Percentiles rank a stretch among this genome's conserved stretches.
Conservation (phyloP, 139 green algal species). For the Chlamydomonas sp. region DNA sequence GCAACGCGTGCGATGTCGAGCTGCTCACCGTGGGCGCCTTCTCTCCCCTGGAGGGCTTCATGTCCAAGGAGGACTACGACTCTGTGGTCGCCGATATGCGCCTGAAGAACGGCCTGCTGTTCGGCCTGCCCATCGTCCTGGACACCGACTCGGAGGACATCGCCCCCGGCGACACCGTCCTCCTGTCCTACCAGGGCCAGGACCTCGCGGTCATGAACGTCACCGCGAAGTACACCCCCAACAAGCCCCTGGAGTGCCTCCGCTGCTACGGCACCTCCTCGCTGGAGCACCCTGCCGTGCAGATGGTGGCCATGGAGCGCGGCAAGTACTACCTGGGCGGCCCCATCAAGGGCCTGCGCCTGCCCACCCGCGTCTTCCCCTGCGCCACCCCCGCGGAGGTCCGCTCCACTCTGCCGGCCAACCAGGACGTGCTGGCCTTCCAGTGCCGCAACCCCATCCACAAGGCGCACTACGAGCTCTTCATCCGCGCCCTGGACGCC, state of each 20-base stretch:
- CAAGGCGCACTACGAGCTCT: conserved; percentile 91
- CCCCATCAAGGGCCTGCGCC: conserved; percentile 78
- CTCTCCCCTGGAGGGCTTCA: conserved; percentile 91
- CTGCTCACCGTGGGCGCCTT: conserved; percentile 90
- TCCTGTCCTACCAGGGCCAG: conserved; percentile 78
- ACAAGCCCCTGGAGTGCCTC: conserved; percentile 82
- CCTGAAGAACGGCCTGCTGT: conserved; percentile 72
- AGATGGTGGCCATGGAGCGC: conserved; percentile 89
- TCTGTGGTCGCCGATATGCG: conserved; percentile 87
- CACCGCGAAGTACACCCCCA: conserved; percentile 72
- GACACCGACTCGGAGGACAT: conserved; percentile 83
- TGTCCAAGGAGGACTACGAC: conserved; percentile 87
- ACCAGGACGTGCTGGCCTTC: conserved; percentile 82
- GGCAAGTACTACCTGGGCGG: conserved; percentile 85
- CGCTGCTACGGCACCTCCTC: conserved; percentile 87
- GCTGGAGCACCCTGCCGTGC: conserved; percentile 86
- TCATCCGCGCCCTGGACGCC: conserved; percentile 83
- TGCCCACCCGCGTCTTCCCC: conserved; percentile 84
- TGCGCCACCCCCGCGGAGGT: conserved; percentile 81
- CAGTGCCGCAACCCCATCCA: conserved; percentile 91
- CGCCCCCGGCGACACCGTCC: conserved; percentile 42
- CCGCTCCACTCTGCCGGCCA: conserved; percentile 68
- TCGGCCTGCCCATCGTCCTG: conserved; percentile 89
- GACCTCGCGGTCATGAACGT: conserved; percentile 76
- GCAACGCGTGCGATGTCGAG: conserved; percentile 94